Base-by-base conservation (phyloP, 306 rosid genomes). In the Vicia sativa region DNA sequence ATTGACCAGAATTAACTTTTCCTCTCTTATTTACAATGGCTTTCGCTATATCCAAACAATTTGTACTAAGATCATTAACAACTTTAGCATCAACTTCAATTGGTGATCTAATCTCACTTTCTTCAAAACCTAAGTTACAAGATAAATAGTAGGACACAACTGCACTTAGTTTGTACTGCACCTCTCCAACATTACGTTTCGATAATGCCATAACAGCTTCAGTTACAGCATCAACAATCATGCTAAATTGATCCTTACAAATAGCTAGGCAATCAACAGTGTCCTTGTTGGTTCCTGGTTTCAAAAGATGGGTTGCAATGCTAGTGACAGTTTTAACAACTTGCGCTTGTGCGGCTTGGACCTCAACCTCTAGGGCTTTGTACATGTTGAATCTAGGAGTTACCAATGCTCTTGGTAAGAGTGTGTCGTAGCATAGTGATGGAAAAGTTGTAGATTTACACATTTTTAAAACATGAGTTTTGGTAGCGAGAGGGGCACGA, bases 41-140 rank as follows among this genome's bases (percentile, higher is more conserved):
- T 66, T 21, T 45, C 73, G 45, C 6, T 1, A 74, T 6, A 28
- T 74, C 73, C 61, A 74, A 34, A 25, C 19, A n/a, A 15, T 56
- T 74, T 0, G 15, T 28, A 2, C 9, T 67, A 6, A 31, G 67
- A 2, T 65, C 42, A 23, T 0, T 7, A 4, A 74, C 8, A 0
- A 0, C 3, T 5, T 34, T 0, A 0, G 42, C 19, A 3, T 74
- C 61, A 0, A 0, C 14, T 0, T 7, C 60, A 7, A 74, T 7
- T 2, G 72, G 73, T 1, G 49, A 7, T 10, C 2, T 3, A 6
- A 1, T 16, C 0, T 26, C 1, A 55, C 39, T 13, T 13, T 43
- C 9, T 0, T 0, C 2, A 37, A 74, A 74, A 0, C 5, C 3
- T 0, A 44, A 52, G 5, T 7, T 2, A 21, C 78, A 74, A 3